A percentile compares a stretch with the other conserved stretches of the same genome.
Evolutionary conservation across 305 asterid species (phyloP).

Genomic region (Striga hermonthica): DNA sequence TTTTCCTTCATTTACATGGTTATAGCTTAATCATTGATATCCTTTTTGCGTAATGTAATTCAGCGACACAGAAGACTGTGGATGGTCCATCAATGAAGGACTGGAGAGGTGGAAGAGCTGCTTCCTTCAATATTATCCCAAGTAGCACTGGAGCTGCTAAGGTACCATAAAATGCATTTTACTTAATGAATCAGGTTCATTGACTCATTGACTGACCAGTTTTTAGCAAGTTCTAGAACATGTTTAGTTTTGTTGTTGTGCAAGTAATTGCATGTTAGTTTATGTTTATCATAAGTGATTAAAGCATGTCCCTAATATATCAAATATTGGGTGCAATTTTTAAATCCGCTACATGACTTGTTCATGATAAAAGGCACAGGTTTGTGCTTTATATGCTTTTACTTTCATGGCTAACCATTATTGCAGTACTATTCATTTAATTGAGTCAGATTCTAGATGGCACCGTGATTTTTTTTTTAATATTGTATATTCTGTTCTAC

Average conservation of each 20-base stretch:
- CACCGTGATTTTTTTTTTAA: background rate
- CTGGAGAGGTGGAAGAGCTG: slow-evolving; percentile 87
- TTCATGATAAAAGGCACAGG: no score
- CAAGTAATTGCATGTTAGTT: no score
- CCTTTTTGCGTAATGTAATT: slow-evolving; percentile 6
- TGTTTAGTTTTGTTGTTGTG: no score
- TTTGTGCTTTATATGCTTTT: no score
- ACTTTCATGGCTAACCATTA: no score
- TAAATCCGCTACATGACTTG: no score
- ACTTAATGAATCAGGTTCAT: slow-evolving; percentile 10
- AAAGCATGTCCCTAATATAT: no score
- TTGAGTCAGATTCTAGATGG: background rate
- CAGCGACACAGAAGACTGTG: slow-evolving; percentile 75
- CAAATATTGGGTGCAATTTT: no score
- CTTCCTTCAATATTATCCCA: slow-evolving; percentile 71
- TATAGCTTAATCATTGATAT: background rate
- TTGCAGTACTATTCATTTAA: background rate
- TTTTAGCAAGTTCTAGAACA: no score
- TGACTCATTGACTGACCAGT: background rate
- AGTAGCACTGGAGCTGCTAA: slow-evolving; percentile 81
- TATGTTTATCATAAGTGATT: no score
- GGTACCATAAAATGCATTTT: slow-evolving; percentile 35
- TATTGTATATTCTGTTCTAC: slow-evolving; percentile 1
- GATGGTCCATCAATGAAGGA: slow-evolving; percentile 79
- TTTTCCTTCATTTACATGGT: background rate